Evolutionary conservation across 371 early-diverging fungal genomes (phyloP).

Genomic region (Mortierella sp.): DNA sequence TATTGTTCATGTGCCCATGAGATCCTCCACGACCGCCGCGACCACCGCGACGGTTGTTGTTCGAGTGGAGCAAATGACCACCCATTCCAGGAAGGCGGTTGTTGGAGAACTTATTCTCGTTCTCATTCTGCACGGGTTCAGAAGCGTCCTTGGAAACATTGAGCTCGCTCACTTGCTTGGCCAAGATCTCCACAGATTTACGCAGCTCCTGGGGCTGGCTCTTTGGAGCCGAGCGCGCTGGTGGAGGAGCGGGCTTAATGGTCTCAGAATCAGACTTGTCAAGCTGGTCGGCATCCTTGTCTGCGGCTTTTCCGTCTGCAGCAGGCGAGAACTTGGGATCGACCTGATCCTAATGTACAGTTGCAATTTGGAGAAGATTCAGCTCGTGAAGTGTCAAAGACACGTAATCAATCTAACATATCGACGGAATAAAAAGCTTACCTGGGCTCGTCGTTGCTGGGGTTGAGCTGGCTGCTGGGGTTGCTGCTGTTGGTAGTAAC

Average conservation of each 20-base stretch:
- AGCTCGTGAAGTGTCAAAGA: background rate
- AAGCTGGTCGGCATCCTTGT: constrained; percentile 25
- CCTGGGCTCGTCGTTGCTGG: constrained; percentile 20
- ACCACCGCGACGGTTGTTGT: constrained; percentile 61
- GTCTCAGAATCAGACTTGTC: constrained; percentile 56
- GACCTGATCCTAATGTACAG: constrained; percentile 11
- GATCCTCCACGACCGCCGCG: constrained; percentile 61
- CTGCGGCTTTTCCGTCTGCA: constrained; percentile 18
- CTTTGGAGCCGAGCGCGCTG: constrained; percentile 46
- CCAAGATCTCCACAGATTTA: constrained; percentile 67
- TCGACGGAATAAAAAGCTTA: background rate
- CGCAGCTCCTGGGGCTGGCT: constrained; percentile 52
- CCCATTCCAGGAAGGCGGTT: constrained; percentile 60
- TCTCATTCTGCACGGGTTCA: constrained; percentile 32
- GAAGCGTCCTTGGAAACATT: constrained; percentile 56
- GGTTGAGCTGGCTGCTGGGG: constrained; percentile 40
- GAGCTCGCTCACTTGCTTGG: constrained; percentile 71
- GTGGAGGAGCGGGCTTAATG: constrained; percentile 57
- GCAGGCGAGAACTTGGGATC: constrained; percentile 32
- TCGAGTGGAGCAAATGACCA: constrained; percentile 58
- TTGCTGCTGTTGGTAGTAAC: constrained; percentile 41
- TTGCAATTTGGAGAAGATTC: background rate
- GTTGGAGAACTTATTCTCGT: constrained; percentile 33
- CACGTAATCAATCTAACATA: background rate
- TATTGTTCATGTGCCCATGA: constrained; percentile 39